Evolutionary conservation across 495 filamentous ascomycete genomes (phyloP).

Genomic region (Neurospora tetraspora): DNA sequence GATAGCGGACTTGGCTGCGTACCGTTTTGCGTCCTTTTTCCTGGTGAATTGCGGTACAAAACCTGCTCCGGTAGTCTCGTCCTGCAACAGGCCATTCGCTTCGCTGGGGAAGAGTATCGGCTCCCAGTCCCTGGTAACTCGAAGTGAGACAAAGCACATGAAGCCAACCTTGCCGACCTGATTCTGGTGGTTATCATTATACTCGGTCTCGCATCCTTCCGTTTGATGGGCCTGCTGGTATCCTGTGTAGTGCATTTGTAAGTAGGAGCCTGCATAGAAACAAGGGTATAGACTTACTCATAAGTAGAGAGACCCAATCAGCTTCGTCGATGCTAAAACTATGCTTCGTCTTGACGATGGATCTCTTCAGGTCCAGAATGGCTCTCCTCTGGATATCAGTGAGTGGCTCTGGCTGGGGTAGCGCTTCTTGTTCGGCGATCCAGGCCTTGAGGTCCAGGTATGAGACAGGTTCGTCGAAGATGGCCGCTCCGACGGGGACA

Average conservation of each 20-base stretch:
- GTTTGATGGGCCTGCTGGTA: conserved; percentile 7
- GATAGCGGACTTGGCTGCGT: conserved; percentile 33
- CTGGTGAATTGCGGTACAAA: conserved; percentile 17
- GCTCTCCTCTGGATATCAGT: conserved; percentile 21
- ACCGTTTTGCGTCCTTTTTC: conserved; percentile 37
- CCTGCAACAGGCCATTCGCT: conserved; percentile 9
- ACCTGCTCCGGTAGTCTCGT: neutral
- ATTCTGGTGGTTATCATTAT: neutral
- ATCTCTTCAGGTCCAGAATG: conserved; percentile 20
- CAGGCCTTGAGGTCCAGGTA: conserved; percentile 25
- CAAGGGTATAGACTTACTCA: conserved; percentile 15
- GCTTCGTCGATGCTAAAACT: conserved; percentile 8
- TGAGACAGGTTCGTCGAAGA: conserved; percentile 10
- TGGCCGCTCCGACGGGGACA: neutral
- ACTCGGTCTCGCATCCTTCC: neutral
- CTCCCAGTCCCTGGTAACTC: conserved; percentile 5
- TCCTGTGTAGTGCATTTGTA: conserved; percentile 4
- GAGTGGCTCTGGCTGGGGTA: conserved; percentile 18
- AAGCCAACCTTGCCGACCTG: conserved; percentile 7
- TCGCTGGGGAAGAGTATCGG: conserved; percentile 16
- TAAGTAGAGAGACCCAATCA: conserved; percentile 31
- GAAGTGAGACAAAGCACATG: conserved; percentile 8
- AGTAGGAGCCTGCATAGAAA: neutral
- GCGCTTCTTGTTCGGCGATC: conserved; percentile 22
- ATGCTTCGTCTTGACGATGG: conserved; percentile 17